Evolutionary conservation across 148 eudicot genomes (phyloP).

Genomic region (Rhododendron henanense): DNA sequence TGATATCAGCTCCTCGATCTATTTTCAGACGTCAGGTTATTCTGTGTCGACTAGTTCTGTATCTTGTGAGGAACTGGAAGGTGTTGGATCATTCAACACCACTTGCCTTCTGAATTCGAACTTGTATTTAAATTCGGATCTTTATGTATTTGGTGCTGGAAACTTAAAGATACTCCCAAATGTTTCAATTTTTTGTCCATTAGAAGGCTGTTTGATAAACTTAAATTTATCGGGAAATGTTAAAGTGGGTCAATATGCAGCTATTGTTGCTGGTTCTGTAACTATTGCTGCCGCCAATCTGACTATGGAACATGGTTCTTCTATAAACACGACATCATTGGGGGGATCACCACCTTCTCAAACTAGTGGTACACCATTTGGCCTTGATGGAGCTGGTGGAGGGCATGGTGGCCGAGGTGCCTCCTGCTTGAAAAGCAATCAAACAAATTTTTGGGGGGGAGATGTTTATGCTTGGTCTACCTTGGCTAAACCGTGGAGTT

Average conservation of each 20-base stretch:
- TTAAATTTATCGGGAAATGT: conserved; percentile 65
- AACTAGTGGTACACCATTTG: conserved; percentile 81
- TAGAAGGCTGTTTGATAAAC: conserved; percentile 52
- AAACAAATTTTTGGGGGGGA: no score
- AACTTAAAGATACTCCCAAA: conserved; percentile 73
- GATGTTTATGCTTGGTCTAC: no score
- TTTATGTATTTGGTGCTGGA: conserved; percentile 56
- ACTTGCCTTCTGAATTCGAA: conserved; percentile 65
- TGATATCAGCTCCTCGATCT: conserved; percentile 6
- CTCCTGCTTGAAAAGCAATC: no score
- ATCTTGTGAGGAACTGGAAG: conserved; percentile 60
- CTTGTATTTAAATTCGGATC: conserved; percentile 38
- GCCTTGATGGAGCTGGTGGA: conserved; percentile 14
- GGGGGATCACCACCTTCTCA: conserved; percentile 75
- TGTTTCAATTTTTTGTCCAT: conserved; percentile 51
- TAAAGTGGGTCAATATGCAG: conserved; percentile 55
- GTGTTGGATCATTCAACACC: conserved; percentile 77
- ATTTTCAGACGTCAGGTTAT: conserved; percentile 12
- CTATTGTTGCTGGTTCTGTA: conserved; percentile 31
- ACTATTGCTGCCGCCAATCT: no score
- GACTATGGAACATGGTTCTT: conserved; percentile 30
- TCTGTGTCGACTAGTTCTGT: background rate
- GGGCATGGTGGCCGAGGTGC: no score
- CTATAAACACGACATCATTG: conserved; percentile 56
- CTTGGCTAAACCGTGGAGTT: no score